Evolutionary conservation across 2,329 filamentous ascomycete genomes (phyloP), one percentile per base, ranked within the genome.

Genomic region (Chaetothyriales sp.): DNA sequence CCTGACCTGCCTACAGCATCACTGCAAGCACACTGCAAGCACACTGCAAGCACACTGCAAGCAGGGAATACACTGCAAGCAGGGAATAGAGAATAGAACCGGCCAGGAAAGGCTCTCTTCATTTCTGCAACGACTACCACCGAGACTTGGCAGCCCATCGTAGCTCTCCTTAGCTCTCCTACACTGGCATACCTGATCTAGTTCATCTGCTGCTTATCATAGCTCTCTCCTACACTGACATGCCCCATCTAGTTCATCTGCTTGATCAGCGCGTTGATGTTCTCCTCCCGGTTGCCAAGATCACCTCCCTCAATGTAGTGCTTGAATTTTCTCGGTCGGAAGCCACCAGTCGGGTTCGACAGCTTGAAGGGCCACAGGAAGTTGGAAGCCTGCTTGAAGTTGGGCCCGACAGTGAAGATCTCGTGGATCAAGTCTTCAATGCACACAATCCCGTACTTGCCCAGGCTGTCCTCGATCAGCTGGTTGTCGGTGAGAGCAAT

Each of bases 301-400:
- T 98, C 92, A 84, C 92, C 92, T 75, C 90, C 92, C 80, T 95
- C 86, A 60, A 97, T 86, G 78, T 87, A 97, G 80, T 97, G 89
- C 80, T 89, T 92, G 83, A 97, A 97, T 81, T 97, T 98, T 76
- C 92, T 81, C 66, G 85, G 75, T 65, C 85, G 85, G 88, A 97
- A 98, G 62, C 92, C 90, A 72, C 92, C 92, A 65, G 77, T 97
- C 70, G 92, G 92, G 83, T 94, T 95, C 82, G 82, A 89, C 64
- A 98, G 86, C 86, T 98, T 97, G 84, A 98, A 98, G 70, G 92
- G 92, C 92, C 92, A 98, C 64, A 97, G 77, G 83, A 97, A 97
- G 85, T 97, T 98, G 78, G 84, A 82, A 67, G 87, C 89, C 79
- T 95, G 89, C 85, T 95, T 97, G 86, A 92, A 94, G 84, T 97